Base-by-base conservation (phyloP, 2,329 filamentous ascomycete genomes). In the Monosporascus sp. region DNA sequence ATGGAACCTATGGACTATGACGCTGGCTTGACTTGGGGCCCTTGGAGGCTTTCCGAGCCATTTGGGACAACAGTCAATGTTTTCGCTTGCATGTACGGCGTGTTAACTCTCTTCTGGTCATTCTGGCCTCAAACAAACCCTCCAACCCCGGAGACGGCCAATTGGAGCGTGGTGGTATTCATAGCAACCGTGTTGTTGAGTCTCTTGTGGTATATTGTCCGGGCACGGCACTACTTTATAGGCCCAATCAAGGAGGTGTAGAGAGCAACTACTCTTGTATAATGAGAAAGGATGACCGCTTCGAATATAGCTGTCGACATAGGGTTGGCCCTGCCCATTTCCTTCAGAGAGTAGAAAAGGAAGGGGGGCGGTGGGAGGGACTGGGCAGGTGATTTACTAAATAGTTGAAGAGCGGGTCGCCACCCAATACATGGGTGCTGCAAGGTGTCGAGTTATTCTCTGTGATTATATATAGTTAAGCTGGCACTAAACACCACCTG, bases 41-140 rank as follows among this genome's bases (percentile, higher is more conserved):
- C 80, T 0, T 85, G 79, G 73, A 75, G 73, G 43, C 53, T 84
- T 0, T 76, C 76, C 0, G 79, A 79, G 4, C 60, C 71, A 0
- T 61, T 79, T 1, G 81, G 81, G 0, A 78, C 74, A 6, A 60
- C 75, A 22, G 84, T 83, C 63, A 85, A 84, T 53, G 61, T 70
- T 1, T 78, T 81, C 49, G 75, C 79, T 1, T 79, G 77, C 59
- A 49, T 70, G 3, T 85, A 82, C 60, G 74, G 78, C 62, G 53
- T 78, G 1, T 75, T 84, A 41, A 70, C 83, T 2, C 73, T 80
- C 11, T 83, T 85, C 65, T 84, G 78, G 72, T 76, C 72, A 22
- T 78, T 83, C 47, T 81, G 75, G 76, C 79, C 70, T 0, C 70
- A 72, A 2, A 60, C 55, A 3, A 68, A 61, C 0, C 65, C 63